Conservation (phyloP, 2,329 filamentous ascomycete genomes). For the Aphanocladium album region DNA sequence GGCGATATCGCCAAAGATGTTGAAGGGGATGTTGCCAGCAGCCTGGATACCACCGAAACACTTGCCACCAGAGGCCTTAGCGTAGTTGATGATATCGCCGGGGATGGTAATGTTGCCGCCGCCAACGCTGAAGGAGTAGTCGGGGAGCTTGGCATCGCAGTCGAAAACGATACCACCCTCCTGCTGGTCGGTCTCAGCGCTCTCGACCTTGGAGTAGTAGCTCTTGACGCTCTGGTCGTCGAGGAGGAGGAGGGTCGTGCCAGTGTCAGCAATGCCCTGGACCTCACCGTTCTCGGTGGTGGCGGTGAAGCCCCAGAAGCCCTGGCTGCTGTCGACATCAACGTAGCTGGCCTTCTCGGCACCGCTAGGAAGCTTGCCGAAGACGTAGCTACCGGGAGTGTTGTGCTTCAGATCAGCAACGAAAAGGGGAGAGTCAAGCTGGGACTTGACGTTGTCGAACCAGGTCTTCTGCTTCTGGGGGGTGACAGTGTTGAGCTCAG, state of each 20-base stretch:
- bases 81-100: slow-evolving; percentile 52
- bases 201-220: slow-evolving; percentile 54
- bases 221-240: slow-evolving; percentile 45
- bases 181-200: slow-evolving; percentile 20
- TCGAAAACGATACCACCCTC: slow-evolving; percentile 41
- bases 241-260: slow-evolving; percentile 59
- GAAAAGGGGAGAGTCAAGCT: slow-evolving; percentile 45
- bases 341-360: slow-evolving; percentile 56
- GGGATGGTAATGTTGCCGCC: slow-evolving; percentile 52
- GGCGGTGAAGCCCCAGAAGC: slow-evolving; percentile 53
- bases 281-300: slow-evolving; percentile 23
- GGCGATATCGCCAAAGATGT: slow-evolving; percentile 60
- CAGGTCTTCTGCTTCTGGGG: slow-evolving; percentile 42
- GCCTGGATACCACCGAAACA: slow-evolving; percentile 67
- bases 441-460: slow-evolving; percentile 28
- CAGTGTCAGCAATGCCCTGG: slow-evolving; percentile 51
- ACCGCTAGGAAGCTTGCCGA: slow-evolving; percentile 53
- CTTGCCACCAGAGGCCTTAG: slow-evolving; percentile 41
- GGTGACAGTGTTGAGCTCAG: slow-evolving; percentile 36
- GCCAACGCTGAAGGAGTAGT: slow-evolving; percentile 51
- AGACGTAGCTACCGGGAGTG: slow-evolving; percentile 57
- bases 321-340: slow-evolving; percentile 54
- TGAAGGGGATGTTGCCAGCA: slow-evolving; percentile 36
- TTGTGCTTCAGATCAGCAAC: slow-evolving; percentile 61
- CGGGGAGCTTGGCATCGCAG: slow-evolving; percentile 39